phyloP scores from a whole-genome alignment of 2,329 filamentous ascomycete species.

The Myriosclerotinia scirpicola region DNA sequence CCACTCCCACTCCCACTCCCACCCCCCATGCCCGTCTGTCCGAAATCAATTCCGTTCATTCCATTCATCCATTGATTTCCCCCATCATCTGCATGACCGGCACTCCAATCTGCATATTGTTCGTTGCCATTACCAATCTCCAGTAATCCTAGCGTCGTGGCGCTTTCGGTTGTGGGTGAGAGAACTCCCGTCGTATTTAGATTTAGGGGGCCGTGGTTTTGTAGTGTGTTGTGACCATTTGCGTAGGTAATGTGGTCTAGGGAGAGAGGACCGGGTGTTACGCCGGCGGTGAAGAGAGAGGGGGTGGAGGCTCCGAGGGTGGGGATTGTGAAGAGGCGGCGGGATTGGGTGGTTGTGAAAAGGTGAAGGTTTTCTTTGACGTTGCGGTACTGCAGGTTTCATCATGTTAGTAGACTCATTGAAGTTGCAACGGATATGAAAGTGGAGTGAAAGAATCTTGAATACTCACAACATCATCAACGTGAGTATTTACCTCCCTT shows the following conservation, averaged over 20 bases:
- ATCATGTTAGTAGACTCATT: neutral
- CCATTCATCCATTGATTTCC: constrained; percentile 1
- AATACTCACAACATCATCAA: constrained; percentile 20
- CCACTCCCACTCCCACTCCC: neutral
- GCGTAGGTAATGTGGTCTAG: neutral
- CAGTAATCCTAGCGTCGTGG: neutral
- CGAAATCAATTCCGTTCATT: neutral
- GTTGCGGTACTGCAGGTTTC: constrained; percentile 2
- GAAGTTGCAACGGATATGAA: too few relatives aligned
- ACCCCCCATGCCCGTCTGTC: neutral
- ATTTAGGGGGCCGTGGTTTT: neutral
- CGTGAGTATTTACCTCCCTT: constrained; percentile 19
- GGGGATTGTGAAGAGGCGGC: neutral
- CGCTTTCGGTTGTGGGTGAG: constrained; percentile 4
- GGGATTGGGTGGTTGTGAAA: neutral
- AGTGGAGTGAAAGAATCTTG: neutral
- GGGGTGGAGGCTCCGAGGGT: neutral
- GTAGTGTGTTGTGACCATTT: neutral
- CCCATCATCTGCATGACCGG: constrained; percentile 3
- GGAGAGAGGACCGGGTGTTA: constrained; percentile 5
- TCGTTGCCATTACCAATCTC: constrained; percentile 8
- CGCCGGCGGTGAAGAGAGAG: neutral
- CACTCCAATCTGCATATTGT: constrained; percentile 14
- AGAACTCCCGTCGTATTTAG: neutral
- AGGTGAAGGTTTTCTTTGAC: constrained; percentile 16